Conservation (phyloP, 1,284 basidiomycete genomes). For the Sanghuangporus sanghuang region DNA sequence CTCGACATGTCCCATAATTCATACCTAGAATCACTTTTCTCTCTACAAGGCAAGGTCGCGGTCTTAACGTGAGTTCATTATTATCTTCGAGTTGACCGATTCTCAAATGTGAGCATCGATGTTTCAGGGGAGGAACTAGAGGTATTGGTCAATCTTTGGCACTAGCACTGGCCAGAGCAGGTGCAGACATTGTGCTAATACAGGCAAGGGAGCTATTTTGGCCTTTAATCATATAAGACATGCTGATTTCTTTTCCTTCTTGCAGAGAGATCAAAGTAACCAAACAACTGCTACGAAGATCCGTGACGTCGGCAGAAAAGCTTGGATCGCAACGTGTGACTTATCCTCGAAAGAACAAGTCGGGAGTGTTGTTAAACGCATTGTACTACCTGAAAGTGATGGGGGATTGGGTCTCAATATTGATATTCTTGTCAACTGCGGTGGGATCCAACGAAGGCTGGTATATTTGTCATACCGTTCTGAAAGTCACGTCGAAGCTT, state of each 20-base stretch:
- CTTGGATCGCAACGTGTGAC: constrained; percentile 45
- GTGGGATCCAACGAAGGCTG: constrained; percentile 87
- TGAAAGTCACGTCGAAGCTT: neutral
- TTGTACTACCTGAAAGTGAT: constrained; percentile 56
- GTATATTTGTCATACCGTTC: constrained; percentile 49
- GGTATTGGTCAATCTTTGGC: constrained; percentile 17
- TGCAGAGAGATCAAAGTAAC: constrained; percentile 15
- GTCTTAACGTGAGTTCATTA: constrained; percentile 11
- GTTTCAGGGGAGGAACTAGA: constrained; percentile 22
- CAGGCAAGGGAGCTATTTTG: neutral
- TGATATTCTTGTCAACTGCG: constrained; percentile 90
- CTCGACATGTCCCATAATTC: constrained; percentile 4
- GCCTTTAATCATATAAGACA: neutral
- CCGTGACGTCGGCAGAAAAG: constrained; percentile 10
- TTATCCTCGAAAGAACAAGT: constrained; percentile 66
- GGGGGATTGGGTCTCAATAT: constrained; percentile 39
- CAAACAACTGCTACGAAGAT: constrained; percentile 15
- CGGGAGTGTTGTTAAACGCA: constrained; percentile 57
- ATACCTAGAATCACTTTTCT: constrained; percentile 14
- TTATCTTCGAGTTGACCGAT: neutral
- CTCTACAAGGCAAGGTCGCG: constrained; percentile 12
- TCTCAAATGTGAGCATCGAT: neutral
- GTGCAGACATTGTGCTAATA: constrained; percentile 20
- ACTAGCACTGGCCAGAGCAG: constrained; percentile 19
- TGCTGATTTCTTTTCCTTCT: neutral